Conservation (phyloP, 176 grass and related monocot species). For the Triticum urartu region DNA sequence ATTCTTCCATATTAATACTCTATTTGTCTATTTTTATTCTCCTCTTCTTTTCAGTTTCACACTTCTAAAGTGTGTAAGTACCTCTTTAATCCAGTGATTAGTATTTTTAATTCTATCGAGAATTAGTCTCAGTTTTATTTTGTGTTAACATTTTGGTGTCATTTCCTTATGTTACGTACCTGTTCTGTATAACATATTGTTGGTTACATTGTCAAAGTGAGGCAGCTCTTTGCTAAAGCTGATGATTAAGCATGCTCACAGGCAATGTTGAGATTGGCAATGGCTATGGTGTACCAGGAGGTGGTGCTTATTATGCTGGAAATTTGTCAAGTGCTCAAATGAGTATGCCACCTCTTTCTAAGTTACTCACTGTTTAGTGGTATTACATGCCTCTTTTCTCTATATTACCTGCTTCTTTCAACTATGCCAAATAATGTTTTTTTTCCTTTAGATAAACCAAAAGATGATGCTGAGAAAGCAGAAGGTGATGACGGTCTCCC, state of each 20-base stretch:
- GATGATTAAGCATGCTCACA: slow-evolving; percentile 39
- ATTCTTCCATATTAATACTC: slow-evolving; percentile 13
- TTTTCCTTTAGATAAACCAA: slow-evolving; percentile 49
- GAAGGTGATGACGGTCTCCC: slow-evolving; percentile 66
- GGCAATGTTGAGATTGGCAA: slow-evolving; percentile 94
- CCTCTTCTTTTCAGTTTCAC: background rate
- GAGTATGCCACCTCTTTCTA: slow-evolving; percentile 43
- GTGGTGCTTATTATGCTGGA: slow-evolving; percentile 82
- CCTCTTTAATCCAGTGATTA: background rate
- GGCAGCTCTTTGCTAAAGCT: slow-evolving; percentile 29
- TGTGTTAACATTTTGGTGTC: slow-evolving; percentile 17
- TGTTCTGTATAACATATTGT: background rate
- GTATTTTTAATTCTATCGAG: slow-evolving; percentile 12
- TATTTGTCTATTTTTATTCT: slow-evolving; percentile 17
- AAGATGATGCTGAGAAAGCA: slow-evolving; percentile 43
- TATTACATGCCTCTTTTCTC: slow-evolving; percentile 19
- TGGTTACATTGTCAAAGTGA: slow-evolving; percentile 7
- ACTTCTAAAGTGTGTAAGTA: slow-evolving; percentile 16
- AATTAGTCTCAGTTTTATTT: background rate
- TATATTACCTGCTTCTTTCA: slow-evolving; percentile 20
- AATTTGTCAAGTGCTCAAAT: slow-evolving; percentile 43
- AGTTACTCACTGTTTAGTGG: slow-evolving; percentile 20
- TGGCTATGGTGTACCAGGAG: slow-evolving; percentile 98
- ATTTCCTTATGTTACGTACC: background rate
- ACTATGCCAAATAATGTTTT: slow-evolving; percentile 22